Conservation (phyloP, 441 rosid species). For the Sinapis alba region DNA sequence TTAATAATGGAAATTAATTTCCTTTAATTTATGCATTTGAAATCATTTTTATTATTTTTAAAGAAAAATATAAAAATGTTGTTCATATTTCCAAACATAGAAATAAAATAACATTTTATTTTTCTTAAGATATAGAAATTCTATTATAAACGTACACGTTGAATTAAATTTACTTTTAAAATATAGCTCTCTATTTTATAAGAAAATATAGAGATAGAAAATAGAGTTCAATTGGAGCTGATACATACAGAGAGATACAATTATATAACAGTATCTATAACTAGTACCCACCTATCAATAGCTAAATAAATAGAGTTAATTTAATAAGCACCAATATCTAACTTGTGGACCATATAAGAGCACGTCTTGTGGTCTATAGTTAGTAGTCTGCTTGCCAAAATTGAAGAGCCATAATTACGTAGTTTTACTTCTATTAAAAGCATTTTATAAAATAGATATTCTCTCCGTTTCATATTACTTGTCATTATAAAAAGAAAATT, state of each 20-base stretch:
- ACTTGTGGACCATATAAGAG: conserved; percentile 49
- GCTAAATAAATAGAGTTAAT: conserved; percentile 40
- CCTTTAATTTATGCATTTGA: not conserved
- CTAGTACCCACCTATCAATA: conserved; percentile 30
- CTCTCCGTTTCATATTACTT: too few relatives aligned
- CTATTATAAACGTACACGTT: not conserved
- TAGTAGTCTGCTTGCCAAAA: conserved; percentile 42
- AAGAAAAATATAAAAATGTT: too few relatives aligned
- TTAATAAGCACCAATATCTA: conserved; percentile 33
- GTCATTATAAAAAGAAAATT: too few relatives aligned
- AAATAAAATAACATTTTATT: not conserved
- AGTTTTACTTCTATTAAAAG: conserved; percentile 19
- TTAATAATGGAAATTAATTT: not conserved
- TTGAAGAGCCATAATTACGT: conserved; percentile 40
- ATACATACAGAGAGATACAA: not conserved
- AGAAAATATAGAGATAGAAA: not conserved
- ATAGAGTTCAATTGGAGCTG: not conserved
- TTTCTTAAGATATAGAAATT: not conserved
- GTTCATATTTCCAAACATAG: not conserved
- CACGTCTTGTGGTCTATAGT: conserved; percentile 49
- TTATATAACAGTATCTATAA: conserved; percentile 2
- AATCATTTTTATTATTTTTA: too few relatives aligned
- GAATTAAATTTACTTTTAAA: not conserved
- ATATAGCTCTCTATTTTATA: not conserved
- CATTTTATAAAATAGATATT: not conserved